These are phyloP conservation scores for Albugo laibachii DNA, from an alignment of 352 stramenopile species.

Conservation along the genomic window DNA sequence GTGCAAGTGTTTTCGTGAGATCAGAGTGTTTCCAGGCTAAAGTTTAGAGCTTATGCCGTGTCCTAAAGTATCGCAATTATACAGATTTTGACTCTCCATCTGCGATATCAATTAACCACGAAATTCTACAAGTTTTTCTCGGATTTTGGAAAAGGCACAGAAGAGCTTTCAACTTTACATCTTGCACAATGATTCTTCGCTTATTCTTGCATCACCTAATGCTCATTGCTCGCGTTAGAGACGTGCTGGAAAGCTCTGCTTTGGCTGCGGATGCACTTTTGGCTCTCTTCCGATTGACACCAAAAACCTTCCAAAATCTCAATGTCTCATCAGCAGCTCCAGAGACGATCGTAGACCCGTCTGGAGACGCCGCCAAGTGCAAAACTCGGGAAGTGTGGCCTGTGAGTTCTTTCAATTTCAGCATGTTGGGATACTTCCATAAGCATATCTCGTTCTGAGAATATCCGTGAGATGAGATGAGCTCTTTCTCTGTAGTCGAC, in stretches of 20 bases:
- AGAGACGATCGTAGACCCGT: conserved; percentile 93
- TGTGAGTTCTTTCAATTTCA: conserved; percentile 81
- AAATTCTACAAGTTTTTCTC: no score
- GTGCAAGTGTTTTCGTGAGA: no score
- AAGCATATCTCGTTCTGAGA: conserved; percentile 84
- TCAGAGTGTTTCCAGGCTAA: no score
- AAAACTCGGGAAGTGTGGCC: conserved; percentile 83
- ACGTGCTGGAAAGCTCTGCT: conserved; percentile 34
- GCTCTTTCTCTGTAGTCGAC: conserved; percentile 51
- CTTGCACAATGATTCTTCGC: no score
- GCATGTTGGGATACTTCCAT: conserved; percentile 91
- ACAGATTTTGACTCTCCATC: no score
- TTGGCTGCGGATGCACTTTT: conserved; percentile 26
- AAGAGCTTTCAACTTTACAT: no score
- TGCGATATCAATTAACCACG: no score
- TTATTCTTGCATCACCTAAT: conserved; percentile 29
- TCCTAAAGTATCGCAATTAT: no score
- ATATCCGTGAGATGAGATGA: conserved; percentile 84
- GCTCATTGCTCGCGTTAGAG: conserved; percentile 61
- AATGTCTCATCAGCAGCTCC: conserved; percentile 96
- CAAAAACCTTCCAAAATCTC: conserved; percentile 99
- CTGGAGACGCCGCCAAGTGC: conserved; percentile 79
- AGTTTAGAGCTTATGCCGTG: no score
- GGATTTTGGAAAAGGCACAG: no score
- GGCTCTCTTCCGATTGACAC: conserved; percentile 49